phyloP scores from a whole-genome alignment of 2,329 filamentous ascomycete genomes.

The Beauveria sp. region DNA sequence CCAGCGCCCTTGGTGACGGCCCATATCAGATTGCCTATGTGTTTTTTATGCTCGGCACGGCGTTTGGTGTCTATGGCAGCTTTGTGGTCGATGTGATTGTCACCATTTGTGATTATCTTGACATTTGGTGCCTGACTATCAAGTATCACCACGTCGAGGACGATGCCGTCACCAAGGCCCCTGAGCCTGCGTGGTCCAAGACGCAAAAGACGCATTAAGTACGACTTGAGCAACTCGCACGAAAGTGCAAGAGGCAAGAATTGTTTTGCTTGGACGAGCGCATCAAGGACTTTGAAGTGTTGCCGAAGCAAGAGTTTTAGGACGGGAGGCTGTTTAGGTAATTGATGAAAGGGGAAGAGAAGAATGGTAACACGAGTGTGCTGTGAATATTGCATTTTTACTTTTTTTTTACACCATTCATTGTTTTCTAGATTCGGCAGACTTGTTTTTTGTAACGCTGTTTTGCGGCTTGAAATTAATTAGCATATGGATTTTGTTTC shows the following conservation, averaged over 20 bases:
- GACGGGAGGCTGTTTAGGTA: too few species aligned
- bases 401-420: background rate
- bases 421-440: too few species aligned
- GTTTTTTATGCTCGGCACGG: conserved; percentile 78
- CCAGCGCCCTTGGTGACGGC: conserved; percentile 62
- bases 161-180: conserved; percentile 1
- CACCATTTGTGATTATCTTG: conserved; percentile 94
- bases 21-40: conserved; percentile 89
- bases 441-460: background rate
- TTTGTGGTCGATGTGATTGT: conserved; percentile 97
- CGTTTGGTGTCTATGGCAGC: conserved; percentile 88
- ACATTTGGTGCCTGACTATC: conserved; percentile 97
- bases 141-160: conserved; percentile 64
- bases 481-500: too few species aligned
- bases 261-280: background rate
- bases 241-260: background rate
- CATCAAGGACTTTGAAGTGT: background rate
- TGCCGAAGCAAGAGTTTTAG: background rate
- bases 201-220: conserved; percentile 9
- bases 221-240: background rate
- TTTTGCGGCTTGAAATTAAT: background rate
- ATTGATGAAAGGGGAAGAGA: background rate
- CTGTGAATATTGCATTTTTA: background rate
- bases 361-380: background rate
- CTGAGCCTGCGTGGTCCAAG: conserved; percentile 11